Conservation (phyloP, 2,329 filamentous ascomycete genomes). For the Tympanopsis confertula region DNA sequence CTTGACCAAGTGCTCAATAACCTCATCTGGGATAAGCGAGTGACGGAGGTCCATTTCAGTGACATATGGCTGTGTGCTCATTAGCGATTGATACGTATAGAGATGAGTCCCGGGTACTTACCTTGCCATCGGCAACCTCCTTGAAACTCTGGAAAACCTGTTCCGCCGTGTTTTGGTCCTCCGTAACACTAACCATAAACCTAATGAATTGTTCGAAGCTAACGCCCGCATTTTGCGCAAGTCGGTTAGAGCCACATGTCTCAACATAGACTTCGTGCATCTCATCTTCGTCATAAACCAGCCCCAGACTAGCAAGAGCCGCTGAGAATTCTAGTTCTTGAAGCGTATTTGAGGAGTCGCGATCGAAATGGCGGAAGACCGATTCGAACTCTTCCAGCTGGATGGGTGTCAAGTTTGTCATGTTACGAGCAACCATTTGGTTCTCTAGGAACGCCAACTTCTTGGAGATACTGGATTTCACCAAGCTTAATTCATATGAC, state of each 20-base stretch:
- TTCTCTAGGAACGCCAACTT: conserved; percentile 96
- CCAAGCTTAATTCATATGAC: conserved; percentile 81
- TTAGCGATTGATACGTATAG: background rate
- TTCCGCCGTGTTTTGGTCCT: conserved; percentile 96
- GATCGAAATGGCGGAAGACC: conserved; percentile 95
- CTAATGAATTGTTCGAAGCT: conserved; percentile 98
- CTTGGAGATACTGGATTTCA: conserved; percentile 85
- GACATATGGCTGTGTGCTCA: conserved; percentile 68
- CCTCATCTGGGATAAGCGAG: conserved; percentile 87
- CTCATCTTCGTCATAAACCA: conserved; percentile 94
- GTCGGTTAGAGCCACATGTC: conserved; percentile 57
- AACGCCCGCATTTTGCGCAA: conserved; percentile 45
- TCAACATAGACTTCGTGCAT: conserved; percentile 93
- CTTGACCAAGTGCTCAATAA: conserved; percentile 82
- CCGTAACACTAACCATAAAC: conserved; percentile 98
- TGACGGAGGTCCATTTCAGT: conserved; percentile 95
- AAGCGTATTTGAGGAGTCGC: conserved; percentile 79
- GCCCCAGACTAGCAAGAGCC: conserved; percentile 81
- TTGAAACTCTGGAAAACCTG: conserved; percentile 97
- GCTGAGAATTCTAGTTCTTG: conserved; percentile 93
- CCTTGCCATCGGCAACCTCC: conserved; percentile 84
- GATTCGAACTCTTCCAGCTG: conserved; percentile 98
- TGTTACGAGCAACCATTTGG: conserved; percentile 93
- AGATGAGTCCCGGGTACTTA: background rate
- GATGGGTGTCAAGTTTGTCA: conserved; percentile 97